Evolutionary conservation across 805 yeast species (phyloP).

Genomic region (Wickerhamomyces xylosicus): DNA sequence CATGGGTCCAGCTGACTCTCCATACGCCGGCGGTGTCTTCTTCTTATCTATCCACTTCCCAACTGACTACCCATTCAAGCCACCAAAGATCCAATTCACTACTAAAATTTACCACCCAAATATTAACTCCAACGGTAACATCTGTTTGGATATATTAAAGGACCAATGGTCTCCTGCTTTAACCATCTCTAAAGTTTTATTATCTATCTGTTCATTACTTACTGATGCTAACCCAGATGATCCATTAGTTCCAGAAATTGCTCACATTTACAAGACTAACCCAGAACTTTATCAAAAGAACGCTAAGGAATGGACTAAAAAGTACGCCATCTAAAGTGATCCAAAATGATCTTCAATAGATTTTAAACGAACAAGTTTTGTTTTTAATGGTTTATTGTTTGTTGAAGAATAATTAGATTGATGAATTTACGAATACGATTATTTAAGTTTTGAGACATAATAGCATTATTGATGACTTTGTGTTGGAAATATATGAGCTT

Average conservation of each 20-base stretch:
- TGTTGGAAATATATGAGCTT: slow-evolving; percentile 11
- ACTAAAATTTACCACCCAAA: slow-evolving; percentile 97
- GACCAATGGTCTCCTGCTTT: slow-evolving; percentile 99
- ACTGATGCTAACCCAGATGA: slow-evolving; percentile 99
- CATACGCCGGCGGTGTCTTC: slow-evolving; percentile 85
- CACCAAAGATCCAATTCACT: slow-evolving; percentile 89
- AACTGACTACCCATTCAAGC: slow-evolving; percentile 97
- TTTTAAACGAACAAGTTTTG: not conserved
- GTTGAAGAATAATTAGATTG: not conserved
- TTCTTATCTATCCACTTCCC: slow-evolving; percentile 96
- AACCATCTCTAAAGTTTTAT: slow-evolving; percentile 88
- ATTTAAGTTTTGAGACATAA: not conserved
- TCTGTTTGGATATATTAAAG: slow-evolving; percentile 91
- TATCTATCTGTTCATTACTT: slow-evolving; percentile 89
- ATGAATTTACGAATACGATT: not conserved
- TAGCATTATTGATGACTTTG: not conserved
- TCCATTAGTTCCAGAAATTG: slow-evolving; percentile 97
- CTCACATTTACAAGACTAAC: slow-evolving; percentile 92
- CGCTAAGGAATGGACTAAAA: slow-evolving; percentile 97
- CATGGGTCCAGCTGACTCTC: slow-evolving; percentile 97
- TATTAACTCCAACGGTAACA: slow-evolving; percentile 91
- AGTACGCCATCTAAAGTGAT: slow-evolving; percentile 62
- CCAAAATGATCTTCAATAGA: not conserved
- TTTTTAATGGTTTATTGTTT: not conserved
- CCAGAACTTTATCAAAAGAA: slow-evolving; percentile 90